A percentile compares a stretch with the other conserved stretches of the same genome.
phyloP scores from a whole-genome alignment of 2,329 filamentous ascomycete genomes.

The Aspergillus fumigatiaffinis region DNA sequence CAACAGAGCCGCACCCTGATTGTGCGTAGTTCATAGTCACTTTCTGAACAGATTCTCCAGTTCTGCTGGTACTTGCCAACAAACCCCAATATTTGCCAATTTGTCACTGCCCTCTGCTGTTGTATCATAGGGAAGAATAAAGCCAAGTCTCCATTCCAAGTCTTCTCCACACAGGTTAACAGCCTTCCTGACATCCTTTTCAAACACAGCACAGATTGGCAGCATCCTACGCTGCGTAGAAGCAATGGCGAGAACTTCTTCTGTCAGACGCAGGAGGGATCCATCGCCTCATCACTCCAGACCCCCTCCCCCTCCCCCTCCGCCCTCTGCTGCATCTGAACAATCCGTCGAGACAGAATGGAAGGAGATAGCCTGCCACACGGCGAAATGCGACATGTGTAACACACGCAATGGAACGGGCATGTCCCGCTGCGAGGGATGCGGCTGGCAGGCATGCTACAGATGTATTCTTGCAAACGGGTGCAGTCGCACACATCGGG shows the following conservation, averaged over 20 bases:
- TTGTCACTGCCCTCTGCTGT: background rate
- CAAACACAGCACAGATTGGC: background rate
- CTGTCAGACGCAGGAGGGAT: background rate
- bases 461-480: slow-evolving; percentile 21
- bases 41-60: background rate
- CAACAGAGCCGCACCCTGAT: background rate
- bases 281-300: too few relatives aligned
- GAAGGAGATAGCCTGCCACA: slow-evolving; percentile 27
- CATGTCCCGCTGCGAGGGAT: slow-evolving; percentile 31
- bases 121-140: background rate
- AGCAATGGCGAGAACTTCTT: background rate
- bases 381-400: slow-evolving; percentile 38
- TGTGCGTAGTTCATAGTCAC: background rate
- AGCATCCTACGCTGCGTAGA: background rate
- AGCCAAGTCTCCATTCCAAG: background rate
- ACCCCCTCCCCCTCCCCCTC: background rate
- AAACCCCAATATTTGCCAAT: background rate
- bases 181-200: background rate
- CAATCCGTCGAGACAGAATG: slow-evolving; percentile 15
- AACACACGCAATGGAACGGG: slow-evolving; percentile 28
- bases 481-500: slow-evolving; percentile 10
- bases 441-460: slow-evolving; percentile 36
- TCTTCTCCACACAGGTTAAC: background rate
- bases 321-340: background rate
- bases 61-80: background rate